A percentile compares a stretch with the other conserved stretches of the same genome.
Conservation (phyloP, 352 stramenopile genomes). For the Pythium monospermum region DNA sequence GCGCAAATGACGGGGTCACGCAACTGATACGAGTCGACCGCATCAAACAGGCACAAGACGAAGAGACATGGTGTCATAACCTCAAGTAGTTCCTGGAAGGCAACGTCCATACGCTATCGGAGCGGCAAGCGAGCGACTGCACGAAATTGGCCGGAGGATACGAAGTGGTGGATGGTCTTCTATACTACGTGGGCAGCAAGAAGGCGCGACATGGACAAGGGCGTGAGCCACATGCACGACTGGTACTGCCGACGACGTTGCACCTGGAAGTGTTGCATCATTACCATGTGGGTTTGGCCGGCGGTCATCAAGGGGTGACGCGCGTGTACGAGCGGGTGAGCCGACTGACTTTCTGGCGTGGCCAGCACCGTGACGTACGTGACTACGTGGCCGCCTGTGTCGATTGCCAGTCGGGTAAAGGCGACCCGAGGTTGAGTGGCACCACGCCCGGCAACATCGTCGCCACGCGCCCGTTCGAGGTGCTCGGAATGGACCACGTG, state of each 20-base stretch:
- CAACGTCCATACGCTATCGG: neutral
- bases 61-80: neutral
- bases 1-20: too few relatives aligned
- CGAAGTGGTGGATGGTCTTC: neutral
- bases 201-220: neutral
- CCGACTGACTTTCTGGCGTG: conserved; percentile 9
- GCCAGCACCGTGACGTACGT: conserved; percentile 6
- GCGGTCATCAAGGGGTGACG: conserved; percentile 22
- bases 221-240: neutral
- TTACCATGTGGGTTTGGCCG: conserved; percentile 18
- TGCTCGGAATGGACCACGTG: conserved; percentile 28
- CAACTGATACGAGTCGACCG: neutral
- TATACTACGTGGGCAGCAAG: neutral
- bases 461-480: conserved; percentile 18
- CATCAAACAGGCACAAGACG: neutral
- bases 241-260: neutral
- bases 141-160: neutral
- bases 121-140: neutral
- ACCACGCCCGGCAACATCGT: conserved; percentile 1
- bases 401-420: conserved; percentile 22
- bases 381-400: conserved; percentile 6
- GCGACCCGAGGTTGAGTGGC: neutral
- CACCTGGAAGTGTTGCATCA: neutral
- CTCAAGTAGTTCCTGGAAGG: conserved; percentile 1
- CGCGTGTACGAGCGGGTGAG: neutral